phyloP scores from a whole-genome alignment of 2,329 filamentous ascomycete genomes.

The Scytalidium sp. region DNA sequence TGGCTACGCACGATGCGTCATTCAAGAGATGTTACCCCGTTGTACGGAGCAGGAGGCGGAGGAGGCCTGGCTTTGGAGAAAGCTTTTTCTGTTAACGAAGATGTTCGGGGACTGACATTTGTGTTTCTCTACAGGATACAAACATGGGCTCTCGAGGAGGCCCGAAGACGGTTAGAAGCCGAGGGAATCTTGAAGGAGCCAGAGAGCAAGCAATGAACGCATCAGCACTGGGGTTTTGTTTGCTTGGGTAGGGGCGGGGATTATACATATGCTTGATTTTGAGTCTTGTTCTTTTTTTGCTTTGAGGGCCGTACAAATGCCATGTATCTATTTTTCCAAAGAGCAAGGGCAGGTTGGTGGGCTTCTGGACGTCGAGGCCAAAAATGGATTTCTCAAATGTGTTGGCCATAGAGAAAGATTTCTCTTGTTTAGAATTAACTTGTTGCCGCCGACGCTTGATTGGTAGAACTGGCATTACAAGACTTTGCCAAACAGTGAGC shows the following conservation, averaged over 20 bases:
- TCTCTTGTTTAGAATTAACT: background rate
- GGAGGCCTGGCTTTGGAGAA: too few relatives aligned
- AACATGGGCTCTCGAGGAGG: slow-evolving; percentile 98
- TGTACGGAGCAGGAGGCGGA: too few relatives aligned
- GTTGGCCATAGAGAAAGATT: background rate
- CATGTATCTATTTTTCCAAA: background rate
- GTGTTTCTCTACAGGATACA: slow-evolving; percentile 79
- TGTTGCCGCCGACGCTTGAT: background rate
- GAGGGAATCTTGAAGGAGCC: slow-evolving; percentile 92
- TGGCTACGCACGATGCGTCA: too few relatives aligned
- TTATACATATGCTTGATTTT: background rate
- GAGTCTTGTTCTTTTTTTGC: too few relatives aligned
- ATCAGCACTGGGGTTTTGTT: background rate
- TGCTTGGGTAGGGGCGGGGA: background rate
- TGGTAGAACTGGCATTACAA: background rate
- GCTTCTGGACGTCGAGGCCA: background rate
- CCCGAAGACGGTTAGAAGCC: slow-evolving; percentile 87
- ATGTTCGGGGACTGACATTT: slow-evolving; percentile 24
- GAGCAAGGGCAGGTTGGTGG: background rate
- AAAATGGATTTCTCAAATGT: background rate
- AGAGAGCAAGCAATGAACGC: slow-evolving; percentile 29
- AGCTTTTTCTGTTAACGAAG: background rate
- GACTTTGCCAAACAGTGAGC: background rate
- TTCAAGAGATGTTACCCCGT: too few relatives aligned
- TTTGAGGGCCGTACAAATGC: background rate